Conservation (phyloP, 768 basidiomycete genomes). For the Phanerochaete sordida region DNA sequence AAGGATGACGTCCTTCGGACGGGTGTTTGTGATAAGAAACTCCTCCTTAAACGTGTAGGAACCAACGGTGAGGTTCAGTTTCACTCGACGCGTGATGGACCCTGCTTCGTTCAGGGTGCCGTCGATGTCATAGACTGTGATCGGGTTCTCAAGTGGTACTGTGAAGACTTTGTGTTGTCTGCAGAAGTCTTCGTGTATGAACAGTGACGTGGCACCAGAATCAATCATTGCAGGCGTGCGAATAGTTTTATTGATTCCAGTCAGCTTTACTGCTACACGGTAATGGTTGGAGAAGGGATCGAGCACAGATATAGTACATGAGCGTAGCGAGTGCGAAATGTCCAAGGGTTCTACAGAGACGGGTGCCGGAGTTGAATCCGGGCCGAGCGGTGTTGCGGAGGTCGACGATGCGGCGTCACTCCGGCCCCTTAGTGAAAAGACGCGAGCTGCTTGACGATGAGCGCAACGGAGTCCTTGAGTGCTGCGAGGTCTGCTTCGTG, state of each 20-base stretch:
- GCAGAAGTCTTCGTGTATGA: neutral
- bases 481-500: neutral
- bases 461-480: neutral
- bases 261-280: neutral
- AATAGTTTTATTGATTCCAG: neutral
- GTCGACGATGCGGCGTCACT: neutral
- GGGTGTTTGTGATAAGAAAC: neutral
- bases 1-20: conserved; percentile 1
- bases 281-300: neutral
- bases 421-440: neutral
- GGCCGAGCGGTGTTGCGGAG: no score
- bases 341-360: neutral
- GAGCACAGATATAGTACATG: neutral
- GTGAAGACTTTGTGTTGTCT: neutral
- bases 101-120: neutral
- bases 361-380: neutral
- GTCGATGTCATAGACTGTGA: conserved; percentile 3
- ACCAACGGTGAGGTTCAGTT: neutral
- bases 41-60: neutral
- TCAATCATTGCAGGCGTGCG: conserved; percentile 1
- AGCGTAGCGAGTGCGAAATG: neutral
- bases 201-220: neutral
- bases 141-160: neutral
- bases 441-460: neutral
- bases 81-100: neutral